A percentile compares a stretch with the other conserved stretches of the same genome.
Conservation (phyloP, 2,329 filamentous ascomycete species). For the Atkinsonella texensis region DNA sequence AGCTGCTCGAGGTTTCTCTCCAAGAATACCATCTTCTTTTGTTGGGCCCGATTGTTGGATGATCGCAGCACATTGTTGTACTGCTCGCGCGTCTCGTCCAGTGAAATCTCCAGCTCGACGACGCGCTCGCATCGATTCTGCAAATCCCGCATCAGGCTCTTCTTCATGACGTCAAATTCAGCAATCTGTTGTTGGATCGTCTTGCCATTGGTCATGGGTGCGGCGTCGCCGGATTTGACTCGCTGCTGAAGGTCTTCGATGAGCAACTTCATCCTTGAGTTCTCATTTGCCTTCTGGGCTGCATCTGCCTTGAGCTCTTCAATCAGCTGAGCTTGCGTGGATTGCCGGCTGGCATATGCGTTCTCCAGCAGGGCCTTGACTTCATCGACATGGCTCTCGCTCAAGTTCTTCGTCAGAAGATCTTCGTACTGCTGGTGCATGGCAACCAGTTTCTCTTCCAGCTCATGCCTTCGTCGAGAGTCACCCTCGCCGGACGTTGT, state of each 20-base stretch:
- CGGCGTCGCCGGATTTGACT: conserved; percentile 45
- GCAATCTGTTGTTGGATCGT: conserved; percentile 95
- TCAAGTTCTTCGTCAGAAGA: conserved; percentile 66
- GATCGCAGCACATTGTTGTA: conserved; percentile 97
- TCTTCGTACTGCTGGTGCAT: conserved; percentile 78
- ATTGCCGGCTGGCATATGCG: conserved; percentile 63
- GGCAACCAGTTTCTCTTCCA: conserved; percentile 62
- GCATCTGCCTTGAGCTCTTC: conserved; percentile 70
- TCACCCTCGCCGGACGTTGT: conserved; percentile 50
- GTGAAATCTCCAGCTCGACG: conserved; percentile 92
- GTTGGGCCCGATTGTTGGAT: conserved; percentile 95
- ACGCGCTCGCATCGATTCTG: conserved; percentile 98
- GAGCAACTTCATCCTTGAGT: conserved; percentile 65
- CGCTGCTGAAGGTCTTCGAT: conserved; percentile 70
- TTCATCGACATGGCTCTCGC: conserved; percentile 68
- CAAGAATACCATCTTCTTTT: conserved; percentile 99
- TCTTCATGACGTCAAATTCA: conserved; percentile 99
- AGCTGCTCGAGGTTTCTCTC: conserved; percentile 97
- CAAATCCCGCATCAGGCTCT: conserved; percentile 95
- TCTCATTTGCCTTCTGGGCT: conserved; percentile 66
- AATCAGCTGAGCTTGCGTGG: conserved; percentile 59
- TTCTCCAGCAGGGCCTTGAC: conserved; percentile 70
- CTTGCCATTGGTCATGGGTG: conserved; percentile 67
- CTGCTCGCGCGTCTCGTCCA: conserved; percentile 95
- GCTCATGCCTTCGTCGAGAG: conserved; percentile 57